Percentiles rank a stretch among this genome's conserved stretches.
These are phyloP conservation scores for Madurella mycetomatis DNA, from an alignment of 2,329 filamentous ascomycete genomes.

Conservation along the genomic window DNA sequence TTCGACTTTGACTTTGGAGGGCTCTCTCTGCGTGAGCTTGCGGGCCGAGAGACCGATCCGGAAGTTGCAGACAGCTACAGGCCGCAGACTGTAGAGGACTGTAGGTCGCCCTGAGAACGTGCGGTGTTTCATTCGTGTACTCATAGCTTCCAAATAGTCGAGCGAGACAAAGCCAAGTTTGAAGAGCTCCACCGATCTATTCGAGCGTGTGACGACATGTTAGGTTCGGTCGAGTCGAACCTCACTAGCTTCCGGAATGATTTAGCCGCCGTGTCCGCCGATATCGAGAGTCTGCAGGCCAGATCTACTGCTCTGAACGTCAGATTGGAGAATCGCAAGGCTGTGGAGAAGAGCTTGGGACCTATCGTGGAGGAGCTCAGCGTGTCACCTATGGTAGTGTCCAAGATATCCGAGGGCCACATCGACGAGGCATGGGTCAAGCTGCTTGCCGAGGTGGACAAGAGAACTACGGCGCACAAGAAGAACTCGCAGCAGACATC, in stretches of 20 bases:
- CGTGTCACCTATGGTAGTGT: constrained; percentile 77
- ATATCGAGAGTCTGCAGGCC: constrained; percentile 89
- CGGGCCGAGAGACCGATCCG: constrained; percentile 32
- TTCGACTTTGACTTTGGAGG: constrained; percentile 74
- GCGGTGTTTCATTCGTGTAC: constrained; percentile 10
- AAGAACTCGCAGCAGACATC: constrained; percentile 57
- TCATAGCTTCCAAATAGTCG: constrained; percentile 47
- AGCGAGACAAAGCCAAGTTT: constrained; percentile 77
- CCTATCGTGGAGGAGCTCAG: constrained; percentile 90
- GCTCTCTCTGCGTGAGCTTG: constrained; percentile 71
- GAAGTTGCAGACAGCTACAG: constrained; percentile 38
- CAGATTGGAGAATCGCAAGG: constrained; percentile 80
- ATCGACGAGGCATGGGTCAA: constrained; percentile 89
- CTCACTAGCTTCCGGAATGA: constrained; percentile 91
- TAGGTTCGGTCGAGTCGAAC: constrained; percentile 89
- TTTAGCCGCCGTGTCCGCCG: constrained; percentile 83
- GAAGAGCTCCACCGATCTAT: constrained; percentile 90
- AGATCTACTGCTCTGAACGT: constrained; percentile 79
- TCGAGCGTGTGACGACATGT: constrained; percentile 82
- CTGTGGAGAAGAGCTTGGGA: constrained; percentile 81
- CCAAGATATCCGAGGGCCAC: constrained; percentile 78
- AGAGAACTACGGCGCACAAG: constrained; percentile 67
- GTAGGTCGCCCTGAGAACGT: constrained; percentile 39
- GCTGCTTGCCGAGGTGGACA: constrained; percentile 78
- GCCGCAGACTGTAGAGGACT: constrained; percentile 65